Evolutionary conservation across 2,329 filamentous ascomycete genomes (phyloP).

Genomic region (Neodidymelliopsis sp.): DNA sequence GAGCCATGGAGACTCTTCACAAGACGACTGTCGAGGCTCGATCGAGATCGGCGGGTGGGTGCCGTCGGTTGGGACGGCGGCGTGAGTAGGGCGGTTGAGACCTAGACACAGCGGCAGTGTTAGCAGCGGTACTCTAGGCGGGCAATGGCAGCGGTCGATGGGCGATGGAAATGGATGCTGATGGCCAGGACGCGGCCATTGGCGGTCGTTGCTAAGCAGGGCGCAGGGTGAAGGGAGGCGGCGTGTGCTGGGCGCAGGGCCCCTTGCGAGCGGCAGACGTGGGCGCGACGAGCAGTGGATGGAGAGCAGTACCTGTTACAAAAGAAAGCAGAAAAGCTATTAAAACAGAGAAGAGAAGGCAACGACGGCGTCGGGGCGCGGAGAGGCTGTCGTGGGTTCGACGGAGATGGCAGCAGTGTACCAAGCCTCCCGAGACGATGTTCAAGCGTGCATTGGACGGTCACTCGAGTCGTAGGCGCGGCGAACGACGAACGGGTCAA

Average conservation of each 20-base stretch:
- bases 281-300: slow-evolving; percentile 12
- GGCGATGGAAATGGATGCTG: slow-evolving; percentile 17
- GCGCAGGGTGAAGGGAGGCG: slow-evolving; percentile 11
- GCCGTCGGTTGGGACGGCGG: slow-evolving; percentile 26
- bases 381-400: slow-evolving; percentile 49
- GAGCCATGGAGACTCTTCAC: slow-evolving; percentile 49
- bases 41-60: slow-evolving; percentile 25
- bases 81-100: slow-evolving; percentile 22
- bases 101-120: slow-evolving; percentile 26
- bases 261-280: slow-evolving; percentile 20
- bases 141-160: neutral
- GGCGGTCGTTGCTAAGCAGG: slow-evolving; percentile 4
- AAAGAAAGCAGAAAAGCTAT: slow-evolving; percentile 41
- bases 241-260: slow-evolving; percentile 11
- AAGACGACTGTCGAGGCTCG: slow-evolving; percentile 28
- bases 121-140: slow-evolving; percentile 23
- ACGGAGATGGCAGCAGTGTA: slow-evolving; percentile 51
- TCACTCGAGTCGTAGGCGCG: slow-evolving; percentile 32
- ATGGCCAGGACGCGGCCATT: slow-evolving; percentile 11
- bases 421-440: slow-evolving; percentile 49
- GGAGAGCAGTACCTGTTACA: slow-evolving; percentile 38
- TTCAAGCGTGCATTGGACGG: slow-evolving; percentile 51
- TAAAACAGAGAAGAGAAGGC: slow-evolving; percentile 49
- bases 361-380: slow-evolving; percentile 40
- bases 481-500: slow-evolving; percentile 35